phyloP scores from a whole-genome alignment of 352 stramenopile species.

The Phytopythium vexans region DNA sequence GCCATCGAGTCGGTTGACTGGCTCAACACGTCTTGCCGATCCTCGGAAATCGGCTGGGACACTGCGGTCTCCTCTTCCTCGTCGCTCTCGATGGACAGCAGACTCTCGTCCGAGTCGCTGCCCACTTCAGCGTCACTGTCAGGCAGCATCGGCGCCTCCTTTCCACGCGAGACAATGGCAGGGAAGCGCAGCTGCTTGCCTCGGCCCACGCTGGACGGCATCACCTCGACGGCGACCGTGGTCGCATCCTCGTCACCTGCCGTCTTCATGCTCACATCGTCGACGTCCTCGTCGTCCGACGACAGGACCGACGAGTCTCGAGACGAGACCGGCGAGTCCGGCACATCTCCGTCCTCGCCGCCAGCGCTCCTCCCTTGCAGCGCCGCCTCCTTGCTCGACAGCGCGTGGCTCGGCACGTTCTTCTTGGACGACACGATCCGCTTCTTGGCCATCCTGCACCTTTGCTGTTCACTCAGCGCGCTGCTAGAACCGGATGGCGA shows the following conservation, averaged over 20 bases:
- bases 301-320: conserved; percentile 36
- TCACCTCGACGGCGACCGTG: conserved; percentile 57
- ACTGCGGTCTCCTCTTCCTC: conserved; percentile 45
- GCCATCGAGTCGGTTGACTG: conserved; percentile 1
- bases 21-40: conserved; percentile 21
- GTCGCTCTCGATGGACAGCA: conserved; percentile 66
- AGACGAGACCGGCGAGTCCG: conserved; percentile 31
- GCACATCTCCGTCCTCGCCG: conserved; percentile 17
- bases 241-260: conserved; percentile 12
- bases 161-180: conserved; percentile 62
- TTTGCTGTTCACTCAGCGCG: too few relatives aligned
- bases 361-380: conserved; percentile 38
- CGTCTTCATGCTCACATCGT: conserved; percentile 18
- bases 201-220: conserved; percentile 63
- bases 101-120: conserved; percentile 73
- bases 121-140: conserved; percentile 34
- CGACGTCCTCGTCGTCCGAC: conserved; percentile 31
- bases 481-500: too few relatives aligned
- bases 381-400: conserved; percentile 84
- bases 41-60: conserved; percentile 3
- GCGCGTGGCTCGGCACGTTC: conserved; percentile 70
- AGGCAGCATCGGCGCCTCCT: conserved; percentile 51
- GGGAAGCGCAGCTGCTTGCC: conserved; percentile 82
- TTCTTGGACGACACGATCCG: conserved; percentile 88
- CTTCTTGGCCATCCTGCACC: conserved; percentile 63